Base-by-base conservation (phyloP, 192 early-diverging fungal genomes). In the Mortierella hygrophila region DNA sequence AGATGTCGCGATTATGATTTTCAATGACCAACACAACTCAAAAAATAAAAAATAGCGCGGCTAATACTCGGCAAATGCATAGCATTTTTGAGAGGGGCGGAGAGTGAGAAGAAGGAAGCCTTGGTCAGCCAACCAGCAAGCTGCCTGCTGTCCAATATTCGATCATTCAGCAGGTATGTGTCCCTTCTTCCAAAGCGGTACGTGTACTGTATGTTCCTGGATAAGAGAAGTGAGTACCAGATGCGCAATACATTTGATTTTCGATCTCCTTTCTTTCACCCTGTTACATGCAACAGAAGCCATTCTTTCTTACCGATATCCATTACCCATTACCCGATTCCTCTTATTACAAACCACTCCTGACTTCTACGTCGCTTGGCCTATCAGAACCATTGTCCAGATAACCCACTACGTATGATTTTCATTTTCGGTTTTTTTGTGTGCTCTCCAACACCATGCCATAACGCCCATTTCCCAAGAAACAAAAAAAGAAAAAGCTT, bases 41-140 rank as follows among this genome's bases (percentile, higher is more conserved):
- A 65, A 65, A 32, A 65, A 60, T 2, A 63, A 35, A 32, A 65
- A 65, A 65, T 65, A 65, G 60, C 60, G 60, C 60, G 60, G 60
- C 60, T 65, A 65, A 29, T 65, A 29, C 60, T 29, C 60, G 60
- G 60, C 60, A 65, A 65, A 29, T 29, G 60, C 60, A 65, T 65
- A 65, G 60, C 60, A 52, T 52, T 65, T 65, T 65, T 26, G 60
- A 32, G 60, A 15, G 60, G 13, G 29, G 60, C 26, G 60, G 60
- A 29, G 11, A 65, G 18, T 52, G 49, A 5, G 47, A 20, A 16
- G 18, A 35, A 35, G 16, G 20, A 16, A 16, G 16, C 15, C 49
- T 52, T 52, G 49, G 49, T 20, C 49, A 52, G 49, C 20, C 49
- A 52, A 21, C 49, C 49, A 52, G 49, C 49, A 52, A 16, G 18